These are phyloP conservation scores for Pseudogymnoascus sp. DNA, from an alignment of 2,329 filamentous ascomycete species.

Conservation along the genomic window DNA sequence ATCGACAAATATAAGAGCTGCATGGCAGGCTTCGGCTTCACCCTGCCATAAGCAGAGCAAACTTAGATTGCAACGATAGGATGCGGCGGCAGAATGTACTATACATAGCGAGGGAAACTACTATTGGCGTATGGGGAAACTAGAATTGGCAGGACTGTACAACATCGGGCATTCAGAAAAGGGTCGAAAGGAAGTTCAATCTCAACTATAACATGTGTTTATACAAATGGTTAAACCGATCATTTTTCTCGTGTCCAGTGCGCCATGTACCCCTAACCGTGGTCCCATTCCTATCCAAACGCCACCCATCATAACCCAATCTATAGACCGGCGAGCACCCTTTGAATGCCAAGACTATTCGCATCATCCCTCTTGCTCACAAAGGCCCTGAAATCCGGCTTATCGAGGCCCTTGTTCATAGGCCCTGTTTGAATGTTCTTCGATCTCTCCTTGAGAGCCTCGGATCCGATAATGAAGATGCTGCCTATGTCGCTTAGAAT, in stretches of 20 bases:
- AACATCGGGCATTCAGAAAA: slow-evolving; percentile 17
- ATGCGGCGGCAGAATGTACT: background rate
- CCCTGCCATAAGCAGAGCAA: slow-evolving; percentile 33
- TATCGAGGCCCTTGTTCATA: slow-evolving; percentile 47
- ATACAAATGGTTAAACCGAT: slow-evolving; percentile 1
- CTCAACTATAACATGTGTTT: slow-evolving; percentile 7
- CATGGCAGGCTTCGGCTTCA: slow-evolving; percentile 91
- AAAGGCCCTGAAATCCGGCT: slow-evolving; percentile 72
- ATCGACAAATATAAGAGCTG: slow-evolving; percentile 83
- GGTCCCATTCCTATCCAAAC: background rate
- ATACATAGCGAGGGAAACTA: slow-evolving; percentile 10
- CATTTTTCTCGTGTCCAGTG: background rate
- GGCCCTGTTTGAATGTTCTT: slow-evolving; percentile 44
- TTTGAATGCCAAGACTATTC: slow-evolving; percentile 71
- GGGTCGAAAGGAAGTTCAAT: slow-evolving; percentile 7
- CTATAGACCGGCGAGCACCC: slow-evolving; percentile 52
- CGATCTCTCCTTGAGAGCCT: slow-evolving; percentile 64
- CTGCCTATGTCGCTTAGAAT: slow-evolving; percentile 89
- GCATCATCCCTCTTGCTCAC: slow-evolving; percentile 80
- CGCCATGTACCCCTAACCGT: background rate
- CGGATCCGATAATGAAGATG: slow-evolving; percentile 84
- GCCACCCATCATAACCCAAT: background rate
- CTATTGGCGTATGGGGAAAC: slow-evolving; percentile 9
- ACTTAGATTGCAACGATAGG: background rate
- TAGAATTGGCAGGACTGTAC: slow-evolving; percentile 19